These are phyloP conservation scores for Irpex rosettiformis DNA, from an alignment of 1,284 basidiomycete species.

Conservation along the genomic window DNA sequence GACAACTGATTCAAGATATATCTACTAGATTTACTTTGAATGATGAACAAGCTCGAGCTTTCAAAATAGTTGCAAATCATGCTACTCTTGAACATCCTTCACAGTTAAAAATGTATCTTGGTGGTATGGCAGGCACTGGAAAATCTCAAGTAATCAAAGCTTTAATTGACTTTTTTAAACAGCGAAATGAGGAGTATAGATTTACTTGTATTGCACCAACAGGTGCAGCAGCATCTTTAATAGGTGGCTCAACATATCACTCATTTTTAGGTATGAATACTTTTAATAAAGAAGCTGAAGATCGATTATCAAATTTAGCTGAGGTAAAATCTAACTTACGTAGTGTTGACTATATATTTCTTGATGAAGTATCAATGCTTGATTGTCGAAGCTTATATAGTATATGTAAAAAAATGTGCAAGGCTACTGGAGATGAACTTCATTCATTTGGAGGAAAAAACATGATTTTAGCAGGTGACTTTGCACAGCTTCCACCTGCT, in stretches of 20 bases:
- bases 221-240: conserved; percentile 11
- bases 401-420: too few species aligned
- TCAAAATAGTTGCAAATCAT: conserved; percentile 1
- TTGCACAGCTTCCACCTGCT: conserved; percentile 17
- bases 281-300: neutral
- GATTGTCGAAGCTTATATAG: too few species aligned
- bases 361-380: too few species aligned
- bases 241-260: conserved; percentile 16
- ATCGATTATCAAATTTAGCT: neutral
- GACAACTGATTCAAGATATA: neutral
- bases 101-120: too few species aligned
- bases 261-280: conserved; percentile 8
- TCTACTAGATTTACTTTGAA: conserved; percentile 7
- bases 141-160: conserved; percentile 32
- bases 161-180: conserved; percentile 16
- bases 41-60: conserved; percentile 11
- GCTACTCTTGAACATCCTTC: too few species aligned
- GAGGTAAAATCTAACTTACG: neutral
- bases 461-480: conserved; percentile 20
- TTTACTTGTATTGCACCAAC: conserved; percentile 14
- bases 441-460: conserved; percentile 16
- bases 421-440: too few species aligned
- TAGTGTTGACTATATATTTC: too few species aligned
- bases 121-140: too few species aligned
- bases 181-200: conserved; percentile 6